Conservation (phyloP, 2,329 filamentous ascomycete species). For the Ilyonectria mors-panacis region DNA sequence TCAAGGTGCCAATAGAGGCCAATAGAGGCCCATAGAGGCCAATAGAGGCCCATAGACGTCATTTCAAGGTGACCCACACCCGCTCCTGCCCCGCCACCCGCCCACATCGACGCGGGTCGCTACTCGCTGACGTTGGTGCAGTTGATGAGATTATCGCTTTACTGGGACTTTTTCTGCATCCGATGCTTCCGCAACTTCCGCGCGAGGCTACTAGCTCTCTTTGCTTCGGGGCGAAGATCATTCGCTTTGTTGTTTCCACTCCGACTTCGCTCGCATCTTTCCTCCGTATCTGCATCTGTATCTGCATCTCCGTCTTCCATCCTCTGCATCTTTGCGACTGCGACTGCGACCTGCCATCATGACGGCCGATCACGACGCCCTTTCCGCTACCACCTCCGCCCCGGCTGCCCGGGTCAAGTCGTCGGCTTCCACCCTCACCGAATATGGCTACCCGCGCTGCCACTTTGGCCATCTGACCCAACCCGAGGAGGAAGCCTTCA, state of each 20-base stretch:
- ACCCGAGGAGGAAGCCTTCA: constrained; percentile 77
- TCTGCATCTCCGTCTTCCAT: constrained; percentile 8
- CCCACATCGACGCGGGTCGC: constrained; percentile 7
- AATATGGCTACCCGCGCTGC: constrained; percentile 77
- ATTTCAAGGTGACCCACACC: constrained; percentile 8
- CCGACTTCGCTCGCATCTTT: constrained; percentile 1
- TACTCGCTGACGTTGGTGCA: constrained; percentile 1
- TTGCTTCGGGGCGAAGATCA: background rate
- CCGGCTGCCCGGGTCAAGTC: constrained; percentile 50
- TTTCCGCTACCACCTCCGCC: constrained; percentile 40
- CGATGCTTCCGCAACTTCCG: constrained; percentile 9
- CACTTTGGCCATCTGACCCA: constrained; percentile 84
- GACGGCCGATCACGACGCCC: constrained; percentile 44
- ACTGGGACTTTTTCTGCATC: constrained; percentile 18
- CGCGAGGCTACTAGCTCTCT: background rate
- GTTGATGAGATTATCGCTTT: constrained; percentile 19
- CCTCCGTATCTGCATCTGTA: background rate
- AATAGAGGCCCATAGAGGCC: constrained; percentile 7
- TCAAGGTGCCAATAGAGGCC: constrained; percentile 1
- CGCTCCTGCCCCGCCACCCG: constrained; percentile 6
- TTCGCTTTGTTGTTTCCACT: background rate
- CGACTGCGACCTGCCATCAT: constrained; percentile 33
- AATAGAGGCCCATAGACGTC: constrained; percentile 18
- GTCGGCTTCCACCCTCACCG: constrained; percentile 50
- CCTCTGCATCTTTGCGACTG: background rate